Base-by-base conservation (phyloP, 1,139 yeast genomes). In the Magnusiomyces ingens region DNA sequence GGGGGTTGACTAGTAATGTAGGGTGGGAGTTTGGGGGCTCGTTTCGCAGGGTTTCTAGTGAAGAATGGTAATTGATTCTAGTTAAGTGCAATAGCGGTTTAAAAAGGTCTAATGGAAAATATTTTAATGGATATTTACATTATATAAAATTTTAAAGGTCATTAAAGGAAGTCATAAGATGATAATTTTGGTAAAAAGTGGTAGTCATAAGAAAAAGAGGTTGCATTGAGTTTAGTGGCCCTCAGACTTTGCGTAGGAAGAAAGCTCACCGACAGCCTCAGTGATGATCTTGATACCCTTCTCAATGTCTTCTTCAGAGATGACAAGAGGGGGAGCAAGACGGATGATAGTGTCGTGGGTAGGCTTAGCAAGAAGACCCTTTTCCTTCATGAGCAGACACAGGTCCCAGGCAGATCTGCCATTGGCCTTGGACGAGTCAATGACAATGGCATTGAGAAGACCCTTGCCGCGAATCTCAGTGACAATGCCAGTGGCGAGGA, bases 361-460 rank as follows among this genome's bases (percentile, higher is more conserved):
- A 62, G 98, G 98, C 75, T 91, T 91, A 60, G 99, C 98, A 67
- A 91, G 76, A 36, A 91, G 85, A 55, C 99, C 99, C 59, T 81
- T 75, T 56, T 86, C 82, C 73, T 87, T 90, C 94, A 93, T 85
- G 63, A 88, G 73, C 64, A 91, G 70, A 73, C 99, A 91, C 64
- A 91, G 78, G 68, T 91, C 98, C 98, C 98, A 93, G 2, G 98
- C 98, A 43, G 94, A 78, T 71, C 93, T 82, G 58, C 96, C 96
- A 67, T 85, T 84, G 57, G 96, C 82, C 72, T 85, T 85, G 49
- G 44, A 19, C 5, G 45, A 12, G 19, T 41, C 18, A 67, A 91
- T 87, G 56, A 91, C 97, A 68, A 93, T 84, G 50, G 98, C 98
- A 61, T 87, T 80, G 60, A 93, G 76, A 66, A 91, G 78, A 59